Conservation (phyloP, 345 rosid species). For the Arabidopsis arenosa region DNA sequence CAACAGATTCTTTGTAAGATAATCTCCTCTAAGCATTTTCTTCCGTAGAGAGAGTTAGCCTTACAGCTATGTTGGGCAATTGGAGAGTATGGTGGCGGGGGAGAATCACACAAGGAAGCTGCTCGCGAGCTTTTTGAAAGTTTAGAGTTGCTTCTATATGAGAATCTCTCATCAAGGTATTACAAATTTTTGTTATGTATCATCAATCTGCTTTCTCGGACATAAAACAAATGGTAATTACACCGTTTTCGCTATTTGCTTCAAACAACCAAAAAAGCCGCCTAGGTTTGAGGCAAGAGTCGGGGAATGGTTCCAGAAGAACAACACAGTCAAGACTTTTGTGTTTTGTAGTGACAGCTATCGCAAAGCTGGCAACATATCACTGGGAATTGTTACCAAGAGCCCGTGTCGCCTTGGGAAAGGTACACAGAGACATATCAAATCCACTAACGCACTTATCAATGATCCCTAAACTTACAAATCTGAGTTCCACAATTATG, state of each 20-base stretch:
- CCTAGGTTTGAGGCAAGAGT: slow-evolving; percentile 74
- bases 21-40: slow-evolving; percentile 18
- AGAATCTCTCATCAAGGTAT: slow-evolving; percentile 90
- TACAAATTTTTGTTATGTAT: slow-evolving; percentile 11
- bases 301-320: slow-evolving; percentile 55
- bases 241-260: slow-evolving; percentile 25
- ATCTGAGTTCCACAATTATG: background rate
- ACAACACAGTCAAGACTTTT: slow-evolving; percentile 85
- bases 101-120: slow-evolving; percentile 81
- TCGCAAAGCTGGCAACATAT: slow-evolving; percentile 88
- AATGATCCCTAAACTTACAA: background rate
- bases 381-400: slow-evolving; percentile 84
- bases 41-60: slow-evolving; percentile 77
- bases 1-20: background rate
- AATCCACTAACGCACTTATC: background rate
- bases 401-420: slow-evolving; percentile 96
- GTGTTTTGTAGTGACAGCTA: slow-evolving; percentile 93
- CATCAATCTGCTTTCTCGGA: slow-evolving; percentile 1
- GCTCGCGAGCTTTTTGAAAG: slow-evolving; percentile 98
- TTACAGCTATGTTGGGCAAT: slow-evolving; percentile 97
- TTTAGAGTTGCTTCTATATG: slow-evolving; percentile 88
- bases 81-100: slow-evolving; percentile 98
- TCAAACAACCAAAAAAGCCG: slow-evolving; percentile 55
- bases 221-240: slow-evolving; percentile 19
- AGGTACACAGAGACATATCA: slow-evolving; percentile 51